Evolutionary conservation across 495 filamentous ascomycete genomes (phyloP), one percentile per base, ranked within the genome.

Genomic region (Xylona heveae): DNA sequence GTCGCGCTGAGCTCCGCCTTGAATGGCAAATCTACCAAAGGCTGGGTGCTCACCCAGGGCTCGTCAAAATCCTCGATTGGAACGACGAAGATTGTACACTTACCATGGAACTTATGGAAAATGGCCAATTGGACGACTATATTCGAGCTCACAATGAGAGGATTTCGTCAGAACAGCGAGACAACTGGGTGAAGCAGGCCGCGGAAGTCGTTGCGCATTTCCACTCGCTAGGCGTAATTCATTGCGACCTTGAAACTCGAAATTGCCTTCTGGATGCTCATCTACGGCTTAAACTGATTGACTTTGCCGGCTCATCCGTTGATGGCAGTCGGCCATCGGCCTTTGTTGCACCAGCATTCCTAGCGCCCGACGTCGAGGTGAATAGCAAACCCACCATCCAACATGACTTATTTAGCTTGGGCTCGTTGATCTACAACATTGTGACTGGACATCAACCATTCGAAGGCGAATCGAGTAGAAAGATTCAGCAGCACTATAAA

Each of bases 371-470:
- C 24, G 36, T 33, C 42, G 30, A n/a, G n/a, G n/a, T n/a, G 37
- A 42, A 30, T 36, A 22, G 34, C 17, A 32, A 22, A 21, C 35
- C 39, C 16, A 47, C 36, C 4, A 29, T 47, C 21, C 42, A 43
- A 22, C 35, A 43, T 36, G 30, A 45, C 35, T 20, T 45, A 28
- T 52, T 45, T 30, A 38, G 33, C 17, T 35, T 52, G 1, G 49
- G 49, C 19, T 45, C 49, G 19, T 41, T 41, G 24, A 39, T 50
- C 38, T 52, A 50, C 38, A 39, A 38, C 33, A 38, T 44, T 16
- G 42, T 38, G 24, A 46, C 43, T 20, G 37, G 45, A 31, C 28
- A 45, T 17, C 15, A 15, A 10, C 47, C 47, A 13, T 50, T 43
- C 34, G 25, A 23, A 19, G 42, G 47, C 15, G 28, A 48, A 4